Percentiles rank a stretch among this genome's conserved stretches.
These are phyloP conservation scores for Cylindrotheca fusiformis DNA, from an alignment of 108 stramenopile genomes.

Conservation along the genomic window DNA sequence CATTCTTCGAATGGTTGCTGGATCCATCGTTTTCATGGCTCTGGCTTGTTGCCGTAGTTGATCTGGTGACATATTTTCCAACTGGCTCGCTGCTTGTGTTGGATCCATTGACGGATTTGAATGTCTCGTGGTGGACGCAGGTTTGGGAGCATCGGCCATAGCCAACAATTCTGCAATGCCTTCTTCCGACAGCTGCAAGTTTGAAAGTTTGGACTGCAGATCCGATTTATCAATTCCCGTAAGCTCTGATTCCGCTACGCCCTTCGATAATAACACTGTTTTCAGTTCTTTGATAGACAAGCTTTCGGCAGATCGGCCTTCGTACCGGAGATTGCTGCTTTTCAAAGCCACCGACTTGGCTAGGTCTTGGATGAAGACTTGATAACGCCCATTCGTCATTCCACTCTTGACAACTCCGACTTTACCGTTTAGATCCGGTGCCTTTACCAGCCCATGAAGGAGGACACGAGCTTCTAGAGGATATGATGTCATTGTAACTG, in stretches of 20 bases:
- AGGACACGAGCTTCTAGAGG: slow-evolving; percentile 56
- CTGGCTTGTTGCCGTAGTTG: slow-evolving; percentile 65
- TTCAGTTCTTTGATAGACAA: slow-evolving; percentile 66
- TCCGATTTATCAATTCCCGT: slow-evolving; percentile 57
- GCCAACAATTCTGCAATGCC: slow-evolving; percentile 41
- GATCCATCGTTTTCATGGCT: slow-evolving; percentile 69
- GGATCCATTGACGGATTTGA: slow-evolving; percentile 18
- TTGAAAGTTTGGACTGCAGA: slow-evolving; percentile 27
- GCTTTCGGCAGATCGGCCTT: slow-evolving; percentile 39
- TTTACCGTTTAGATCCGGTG: slow-evolving; percentile 66
- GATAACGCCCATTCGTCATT: slow-evolving; percentile 44
- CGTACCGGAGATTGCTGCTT: slow-evolving; percentile 51
- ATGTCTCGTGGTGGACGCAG: slow-evolving; percentile 2
- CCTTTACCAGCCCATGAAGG: slow-evolving; percentile 49
- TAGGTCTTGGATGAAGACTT: slow-evolving; percentile 45
- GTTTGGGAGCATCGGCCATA: slow-evolving; percentile 15
- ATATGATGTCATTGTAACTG: slow-evolving; percentile 23
- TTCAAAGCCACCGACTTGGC: slow-evolving; percentile 52
- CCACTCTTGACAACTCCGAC: slow-evolving; percentile 52
- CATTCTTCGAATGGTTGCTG: slow-evolving; percentile 45
- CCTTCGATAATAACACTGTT: slow-evolving; percentile 35
- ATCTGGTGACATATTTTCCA: slow-evolving; percentile 67
- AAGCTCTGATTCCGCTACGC: slow-evolving; percentile 12
- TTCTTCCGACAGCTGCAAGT: slow-evolving; percentile 8
- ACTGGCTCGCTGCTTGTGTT: slow-evolving; percentile 51